These are phyloP conservation scores for Hypsizygus ulmarius DNA, from an alignment of 1,284 basidiomycete genomes.

Conservation along the genomic window DNA sequence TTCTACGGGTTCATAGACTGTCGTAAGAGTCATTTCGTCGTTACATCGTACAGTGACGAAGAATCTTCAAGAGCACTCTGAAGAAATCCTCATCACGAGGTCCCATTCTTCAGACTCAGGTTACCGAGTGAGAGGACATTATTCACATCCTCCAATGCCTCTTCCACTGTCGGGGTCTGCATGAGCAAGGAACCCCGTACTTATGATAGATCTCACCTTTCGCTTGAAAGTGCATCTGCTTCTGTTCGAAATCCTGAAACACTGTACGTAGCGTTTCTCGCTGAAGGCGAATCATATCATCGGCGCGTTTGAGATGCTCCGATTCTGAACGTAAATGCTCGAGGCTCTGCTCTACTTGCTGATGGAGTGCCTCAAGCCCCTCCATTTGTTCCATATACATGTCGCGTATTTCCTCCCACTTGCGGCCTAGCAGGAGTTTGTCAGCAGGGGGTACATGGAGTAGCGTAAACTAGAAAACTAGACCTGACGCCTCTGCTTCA, in stretches of 20 bases:
- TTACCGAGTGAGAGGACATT: slow-evolving; percentile 22
- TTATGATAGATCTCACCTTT: slow-evolving; percentile 42
- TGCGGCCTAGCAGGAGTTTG: slow-evolving; percentile 37
- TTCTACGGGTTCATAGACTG: too few species aligned
- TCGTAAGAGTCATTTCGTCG: too few species aligned
- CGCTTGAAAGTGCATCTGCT: slow-evolving; percentile 52
- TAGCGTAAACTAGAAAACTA: slow-evolving; percentile 13
- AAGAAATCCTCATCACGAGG: not conserved
- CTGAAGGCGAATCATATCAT: slow-evolving; percentile 52
- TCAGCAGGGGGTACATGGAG: not conserved
- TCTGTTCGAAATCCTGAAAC: slow-evolving; percentile 54
- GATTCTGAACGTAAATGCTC: slow-evolving; percentile 53
- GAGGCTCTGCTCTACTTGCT: slow-evolving; percentile 52
- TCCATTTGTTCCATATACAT: slow-evolving; percentile 59
- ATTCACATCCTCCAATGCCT: slow-evolving; percentile 57
- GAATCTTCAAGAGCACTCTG: not conserved
- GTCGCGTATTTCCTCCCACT: slow-evolving; percentile 54
- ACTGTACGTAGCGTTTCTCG: slow-evolving; percentile 49
- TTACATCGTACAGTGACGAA: too few species aligned
- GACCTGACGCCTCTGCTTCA: slow-evolving; percentile 56
- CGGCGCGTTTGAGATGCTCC: slow-evolving; percentile 53
- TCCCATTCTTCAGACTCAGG: not conserved
- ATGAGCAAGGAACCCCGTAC: not conserved
- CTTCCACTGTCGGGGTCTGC: slow-evolving; percentile 43
- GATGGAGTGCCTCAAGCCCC: slow-evolving; percentile 52